phyloP scores from a whole-genome alignment of 257 asterid genomes.

The Nicotiana otophora region DNA sequence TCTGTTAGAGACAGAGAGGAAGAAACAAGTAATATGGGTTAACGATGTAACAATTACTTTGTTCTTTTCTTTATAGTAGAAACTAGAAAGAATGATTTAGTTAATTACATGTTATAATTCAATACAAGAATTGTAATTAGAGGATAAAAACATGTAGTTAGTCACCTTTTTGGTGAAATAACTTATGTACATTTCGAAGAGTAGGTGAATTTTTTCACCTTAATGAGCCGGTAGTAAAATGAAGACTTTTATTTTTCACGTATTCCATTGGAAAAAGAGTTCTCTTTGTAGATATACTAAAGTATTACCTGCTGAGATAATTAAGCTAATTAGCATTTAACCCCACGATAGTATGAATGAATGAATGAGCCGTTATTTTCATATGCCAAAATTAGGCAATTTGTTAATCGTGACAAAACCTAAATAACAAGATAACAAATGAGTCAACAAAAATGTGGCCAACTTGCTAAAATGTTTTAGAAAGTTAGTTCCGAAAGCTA shows the following conservation, averaged over 20 bases:
- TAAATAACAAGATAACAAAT: background rate
- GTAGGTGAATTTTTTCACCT: background rate
- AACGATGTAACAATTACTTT: too few relatives aligned
- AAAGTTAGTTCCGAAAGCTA: background rate
- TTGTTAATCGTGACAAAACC: background rate
- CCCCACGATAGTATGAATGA: background rate
- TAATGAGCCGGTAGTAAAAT: background rate
- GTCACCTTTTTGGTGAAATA: too few relatives aligned
- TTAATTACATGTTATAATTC: too few relatives aligned
- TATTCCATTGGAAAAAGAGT: background rate
- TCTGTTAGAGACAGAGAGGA: background rate
- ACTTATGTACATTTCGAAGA: background rate
- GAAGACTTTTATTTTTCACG: background rate
- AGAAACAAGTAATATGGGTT: too few relatives aligned
- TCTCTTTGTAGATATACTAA: background rate
- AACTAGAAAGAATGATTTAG: too few relatives aligned
- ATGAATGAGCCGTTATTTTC: background rate
- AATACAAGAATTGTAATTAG: too few relatives aligned
- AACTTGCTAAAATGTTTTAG: background rate
- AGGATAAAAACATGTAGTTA: too few relatives aligned
- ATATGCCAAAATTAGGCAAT: background rate
- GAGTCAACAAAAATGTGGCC: constrained; percentile 6
- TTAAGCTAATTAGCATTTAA: background rate
- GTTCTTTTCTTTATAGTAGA: too few relatives aligned
- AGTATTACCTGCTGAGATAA: background rate